Conservation (phyloP, 2,329 filamentous ascomycete genomes). For the Cercospora zeina region DNA sequence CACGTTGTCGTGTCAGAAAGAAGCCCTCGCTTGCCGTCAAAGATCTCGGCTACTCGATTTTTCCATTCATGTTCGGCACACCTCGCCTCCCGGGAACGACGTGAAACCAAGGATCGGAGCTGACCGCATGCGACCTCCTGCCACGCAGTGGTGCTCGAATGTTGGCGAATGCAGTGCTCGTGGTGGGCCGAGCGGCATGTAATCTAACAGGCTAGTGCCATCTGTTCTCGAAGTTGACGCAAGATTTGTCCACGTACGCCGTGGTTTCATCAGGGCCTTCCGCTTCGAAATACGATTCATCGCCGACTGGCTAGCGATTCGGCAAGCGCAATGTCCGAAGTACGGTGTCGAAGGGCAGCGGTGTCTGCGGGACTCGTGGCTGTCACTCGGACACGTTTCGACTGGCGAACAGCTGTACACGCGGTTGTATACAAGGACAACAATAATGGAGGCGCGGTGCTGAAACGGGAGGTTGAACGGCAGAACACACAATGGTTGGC, state of each 20-base stretch:
- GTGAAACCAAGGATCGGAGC: background rate
- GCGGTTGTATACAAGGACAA: background rate
- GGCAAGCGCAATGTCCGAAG: background rate
- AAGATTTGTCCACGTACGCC: background rate
- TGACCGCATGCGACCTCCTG: background rate
- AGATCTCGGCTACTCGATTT: background rate
- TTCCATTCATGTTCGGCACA: background rate
- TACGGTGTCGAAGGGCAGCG: background rate
- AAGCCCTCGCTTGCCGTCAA: background rate
- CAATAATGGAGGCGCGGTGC: constrained; percentile 2
- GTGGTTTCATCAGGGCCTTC: background rate
- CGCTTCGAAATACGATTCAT: background rate
- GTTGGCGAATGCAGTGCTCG: background rate
- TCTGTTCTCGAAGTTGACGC: background rate
- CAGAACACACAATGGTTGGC: constrained; percentile 6
- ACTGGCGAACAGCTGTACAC: background rate
- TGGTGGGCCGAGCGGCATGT: background rate
- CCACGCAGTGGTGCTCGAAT: background rate
- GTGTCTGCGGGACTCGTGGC: background rate
- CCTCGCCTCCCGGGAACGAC: background rate
- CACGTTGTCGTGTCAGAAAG: background rate
- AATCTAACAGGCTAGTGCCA: background rate
- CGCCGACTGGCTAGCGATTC: background rate
- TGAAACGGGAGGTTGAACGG: constrained; percentile 5
- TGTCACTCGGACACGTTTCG: background rate